Base-by-base conservation (phyloP, 1,139 yeast species). In the Debaryomyces psychrophilus region DNA sequence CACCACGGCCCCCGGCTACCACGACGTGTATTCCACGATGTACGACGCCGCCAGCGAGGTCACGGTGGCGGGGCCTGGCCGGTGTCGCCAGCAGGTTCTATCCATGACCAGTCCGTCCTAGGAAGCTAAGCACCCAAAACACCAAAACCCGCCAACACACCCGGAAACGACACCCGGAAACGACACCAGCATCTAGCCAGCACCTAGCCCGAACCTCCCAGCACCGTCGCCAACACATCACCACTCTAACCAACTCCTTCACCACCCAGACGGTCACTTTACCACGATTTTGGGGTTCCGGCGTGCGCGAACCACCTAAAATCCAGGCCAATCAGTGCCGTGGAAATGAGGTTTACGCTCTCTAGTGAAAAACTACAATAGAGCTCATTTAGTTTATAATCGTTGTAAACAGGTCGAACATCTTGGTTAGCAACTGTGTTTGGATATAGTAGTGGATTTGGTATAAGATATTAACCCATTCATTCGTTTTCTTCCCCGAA, bases 21-120 rank as follows among this genome's bases (percentile, higher is more conserved):
- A 45, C 6, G 49, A 48, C 15, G 46, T 56, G 23, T 61, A 61
- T 45, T 45, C 59, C 7, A 33, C 49, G 4, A 42, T 57, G 26
- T 61, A 60, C 40, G 31, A 49, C 18, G 45, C 47, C n/a, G 44
- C 42, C 7, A 43, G 40, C 6, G 64, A 60, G 44, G 51, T 53
- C 1, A 47, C 54, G 2, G 25, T 49, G 8, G 8, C 34, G 8
- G 5, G 29, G 4, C 14, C 14, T 20, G 9, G 27, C 38, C 17
- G 12, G 23, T 11, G n/a, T n/a, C 12, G 20, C 11, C 5, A 20
- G 22, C 22, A 20, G 22, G n/a, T n/a, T n/a, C n/a, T n/a, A n/a
- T 20, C 22, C 22, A 20, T 20, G 22, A 20, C 22, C n/a, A n/a
- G n/a, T n/a, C n/a, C n/a, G n/a, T n/a, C n/a, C n/a, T n/a, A n/a